Conservation (phyloP, 73 alveolate genomes). For the Paramecium sexaurelia region DNA sequence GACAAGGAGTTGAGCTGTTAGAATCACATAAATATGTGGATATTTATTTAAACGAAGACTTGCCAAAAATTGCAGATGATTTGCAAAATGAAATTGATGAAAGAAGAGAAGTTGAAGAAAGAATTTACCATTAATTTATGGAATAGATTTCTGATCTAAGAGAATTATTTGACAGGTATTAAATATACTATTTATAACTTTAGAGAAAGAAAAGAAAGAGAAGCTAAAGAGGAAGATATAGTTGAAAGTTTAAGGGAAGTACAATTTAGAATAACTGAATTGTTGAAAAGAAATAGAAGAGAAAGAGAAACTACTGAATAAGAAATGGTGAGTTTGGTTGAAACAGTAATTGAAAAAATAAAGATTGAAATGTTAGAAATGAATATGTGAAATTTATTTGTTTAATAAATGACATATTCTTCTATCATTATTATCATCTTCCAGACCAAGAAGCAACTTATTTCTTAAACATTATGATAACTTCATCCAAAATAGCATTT, state of each 20-base stretch:
- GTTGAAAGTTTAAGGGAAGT: conserved; percentile 51
- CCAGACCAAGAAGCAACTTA: conserved; percentile 55
- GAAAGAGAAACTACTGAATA: conserved; percentile 43
- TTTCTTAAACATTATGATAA: conserved; percentile 43
- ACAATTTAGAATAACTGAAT: conserved; percentile 1
- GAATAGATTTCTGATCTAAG: conserved; percentile 29
- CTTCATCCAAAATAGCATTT: conserved; percentile 41
- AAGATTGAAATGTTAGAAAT: conserved; percentile 55
- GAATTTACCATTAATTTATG: conserved; percentile 46
- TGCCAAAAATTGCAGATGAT: conserved; percentile 46
- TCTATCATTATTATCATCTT: conserved; percentile 8
- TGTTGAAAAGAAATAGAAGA: neutral
- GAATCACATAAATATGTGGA: conserved; percentile 42
- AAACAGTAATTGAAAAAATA: neutral
- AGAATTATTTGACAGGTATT: conserved; percentile 31
- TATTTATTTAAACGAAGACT: conserved; percentile 27
- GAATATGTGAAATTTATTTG: conserved; percentile 13
- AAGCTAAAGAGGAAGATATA: conserved; percentile 21
- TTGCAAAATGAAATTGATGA: conserved; percentile 26
- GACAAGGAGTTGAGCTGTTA: neutral
- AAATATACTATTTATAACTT: neutral
- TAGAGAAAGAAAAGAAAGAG: conserved; percentile 54
- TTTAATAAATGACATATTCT: neutral
- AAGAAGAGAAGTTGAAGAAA: conserved; percentile 41
- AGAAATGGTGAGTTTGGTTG: conserved; percentile 35